Conservation (phyloP, 495 filamentous ascomycete species). For the Copromyces sp. region DNA sequence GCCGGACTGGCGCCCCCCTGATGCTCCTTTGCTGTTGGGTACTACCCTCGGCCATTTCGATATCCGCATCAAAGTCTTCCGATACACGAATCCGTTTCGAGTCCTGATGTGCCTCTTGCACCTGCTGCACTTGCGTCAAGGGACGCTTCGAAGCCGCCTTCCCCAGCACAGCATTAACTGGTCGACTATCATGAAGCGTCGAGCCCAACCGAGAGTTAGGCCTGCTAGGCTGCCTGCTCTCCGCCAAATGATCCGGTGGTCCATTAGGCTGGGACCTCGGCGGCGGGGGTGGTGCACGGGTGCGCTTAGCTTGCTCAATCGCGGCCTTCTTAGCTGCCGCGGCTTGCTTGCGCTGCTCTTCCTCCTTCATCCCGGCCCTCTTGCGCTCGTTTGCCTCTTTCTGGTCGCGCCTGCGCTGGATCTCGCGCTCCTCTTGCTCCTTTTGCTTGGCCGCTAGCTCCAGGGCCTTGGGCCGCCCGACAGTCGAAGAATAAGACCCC, state of each 20-base stretch:
- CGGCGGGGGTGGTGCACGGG: slow-evolving; percentile 43
- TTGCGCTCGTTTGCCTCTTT: slow-evolving; percentile 71
- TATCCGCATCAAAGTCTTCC: slow-evolving; percentile 41
- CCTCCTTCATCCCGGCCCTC: slow-evolving; percentile 43
- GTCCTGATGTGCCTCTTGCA: slow-evolving; percentile 37
- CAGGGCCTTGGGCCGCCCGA: slow-evolving; percentile 47
- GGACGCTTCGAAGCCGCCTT: slow-evolving; percentile 40
- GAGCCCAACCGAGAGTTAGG: slow-evolving; percentile 35
- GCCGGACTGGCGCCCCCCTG: slow-evolving; percentile 74
- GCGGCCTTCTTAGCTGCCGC: slow-evolving; percentile 55
- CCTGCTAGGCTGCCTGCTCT: slow-evolving; percentile 20
- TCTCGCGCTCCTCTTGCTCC: slow-evolving; percentile 66
- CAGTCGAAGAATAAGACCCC: slow-evolving; percentile 50
- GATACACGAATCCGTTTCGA: slow-evolving; percentile 50
- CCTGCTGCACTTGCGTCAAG: slow-evolving; percentile 40
- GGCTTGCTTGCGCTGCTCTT: slow-evolving; percentile 32
- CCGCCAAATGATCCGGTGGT: slow-evolving; percentile 31
- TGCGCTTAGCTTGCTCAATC: slow-evolving; percentile 54
- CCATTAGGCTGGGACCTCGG: slow-evolving; percentile 38
- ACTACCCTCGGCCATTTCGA: slow-evolving; percentile 29
- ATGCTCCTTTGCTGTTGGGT: slow-evolving; percentile 30
- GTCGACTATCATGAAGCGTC: slow-evolving; percentile 32
- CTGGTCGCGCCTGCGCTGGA: slow-evolving; percentile 67
- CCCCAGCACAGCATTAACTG: slow-evolving; percentile 31
- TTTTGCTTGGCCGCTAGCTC: slow-evolving; percentile 64